phyloP scores from a whole-genome alignment of 805 yeast genomes.

The Wickerhamomyces chaumierensis region DNA sequence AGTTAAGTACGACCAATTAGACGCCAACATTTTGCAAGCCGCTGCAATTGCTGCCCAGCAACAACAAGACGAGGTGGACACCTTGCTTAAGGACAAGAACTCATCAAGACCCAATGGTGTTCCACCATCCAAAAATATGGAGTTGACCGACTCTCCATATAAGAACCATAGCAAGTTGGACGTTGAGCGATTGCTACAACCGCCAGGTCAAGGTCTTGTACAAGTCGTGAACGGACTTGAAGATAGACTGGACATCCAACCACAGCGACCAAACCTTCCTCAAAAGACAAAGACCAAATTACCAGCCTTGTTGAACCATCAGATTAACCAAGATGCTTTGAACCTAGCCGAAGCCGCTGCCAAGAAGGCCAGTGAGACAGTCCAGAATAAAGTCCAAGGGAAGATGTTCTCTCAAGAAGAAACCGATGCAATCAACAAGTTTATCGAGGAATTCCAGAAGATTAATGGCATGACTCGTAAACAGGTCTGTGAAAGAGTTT shows the following conservation, averaged over 20 bases:
- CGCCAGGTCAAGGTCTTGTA: neutral
- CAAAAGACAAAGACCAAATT: neutral
- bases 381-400: constrained; percentile 14
- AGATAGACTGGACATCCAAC: neutral
- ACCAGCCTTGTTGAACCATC: neutral
- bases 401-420: constrained; percentile 52
- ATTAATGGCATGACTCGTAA: constrained; percentile 51
- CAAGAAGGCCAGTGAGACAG: constrained; percentile 27
- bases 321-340: neutral
- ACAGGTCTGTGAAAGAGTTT: constrained; percentile 72
- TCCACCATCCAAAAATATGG: neutral
- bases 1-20: constrained; percentile 6
- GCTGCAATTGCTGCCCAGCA: constrained; percentile 15
- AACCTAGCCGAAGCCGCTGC: constrained; percentile 21
- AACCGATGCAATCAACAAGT: constrained; percentile 57
- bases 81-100: too few relatives aligned
- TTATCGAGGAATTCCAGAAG: constrained; percentile 56
- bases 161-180: neutral
- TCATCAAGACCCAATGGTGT: too few relatives aligned
- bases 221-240: neutral
- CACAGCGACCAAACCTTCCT: neutral
- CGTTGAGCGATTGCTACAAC: neutral
- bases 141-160: neutral
- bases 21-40: constrained; percentile 18
- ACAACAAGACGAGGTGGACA: constrained; percentile 1